These are phyloP conservation scores for Geranomyces variabilis DNA, from an alignment of 192 early-diverging fungal genomes.

Conservation along the genomic window DNA sequence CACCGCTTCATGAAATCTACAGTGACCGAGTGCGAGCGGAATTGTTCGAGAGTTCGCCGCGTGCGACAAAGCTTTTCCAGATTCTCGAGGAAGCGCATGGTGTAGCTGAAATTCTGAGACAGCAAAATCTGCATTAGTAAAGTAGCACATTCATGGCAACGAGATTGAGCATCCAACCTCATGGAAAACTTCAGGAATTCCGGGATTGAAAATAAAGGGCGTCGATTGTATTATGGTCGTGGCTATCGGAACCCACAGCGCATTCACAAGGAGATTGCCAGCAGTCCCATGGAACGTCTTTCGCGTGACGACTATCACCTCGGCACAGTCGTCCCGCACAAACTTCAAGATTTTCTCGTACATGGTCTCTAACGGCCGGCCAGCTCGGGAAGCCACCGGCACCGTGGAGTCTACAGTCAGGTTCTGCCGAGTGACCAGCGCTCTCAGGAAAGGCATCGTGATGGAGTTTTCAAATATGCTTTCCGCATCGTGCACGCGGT, in stretches of 20 bases:
- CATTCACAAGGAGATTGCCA: slow-evolving; percentile 66
- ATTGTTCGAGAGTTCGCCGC: slow-evolving; percentile 4
- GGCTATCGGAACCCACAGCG: slow-evolving; percentile 59
- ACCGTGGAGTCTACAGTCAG: background rate
- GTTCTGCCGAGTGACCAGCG: slow-evolving; percentile 40
- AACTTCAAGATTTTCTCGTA: slow-evolving; percentile 63
- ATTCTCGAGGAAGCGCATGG: slow-evolving; percentile 32
- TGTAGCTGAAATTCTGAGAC: slow-evolving; percentile 32
- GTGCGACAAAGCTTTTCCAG: slow-evolving; percentile 30
- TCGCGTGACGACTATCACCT: slow-evolving; percentile 59
- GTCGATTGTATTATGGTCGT: slow-evolving; percentile 53
- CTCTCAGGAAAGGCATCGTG: slow-evolving; percentile 50
- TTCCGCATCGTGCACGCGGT: slow-evolving; percentile 67
- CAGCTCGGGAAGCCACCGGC: background rate
- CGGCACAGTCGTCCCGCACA: slow-evolving; percentile 48
- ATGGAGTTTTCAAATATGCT: slow-evolving; percentile 53
- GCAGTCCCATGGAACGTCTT: slow-evolving; percentile 61
- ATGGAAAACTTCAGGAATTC: slow-evolving; percentile 72
- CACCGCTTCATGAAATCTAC: slow-evolving; percentile 50
- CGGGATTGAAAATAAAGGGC: slow-evolving; percentile 60
- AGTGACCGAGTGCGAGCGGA: slow-evolving; percentile 35
- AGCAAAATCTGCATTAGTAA: background rate
- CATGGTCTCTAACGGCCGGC: slow-evolving; percentile 54
- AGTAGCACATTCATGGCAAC: too few relatives aligned
- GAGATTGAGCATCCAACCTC: slow-evolving; percentile 43